These are phyloP conservation scores for Psilocybe subaeruginosa DNA, from an alignment of 768 basidiomycete genomes.

Conservation along the genomic window DNA sequence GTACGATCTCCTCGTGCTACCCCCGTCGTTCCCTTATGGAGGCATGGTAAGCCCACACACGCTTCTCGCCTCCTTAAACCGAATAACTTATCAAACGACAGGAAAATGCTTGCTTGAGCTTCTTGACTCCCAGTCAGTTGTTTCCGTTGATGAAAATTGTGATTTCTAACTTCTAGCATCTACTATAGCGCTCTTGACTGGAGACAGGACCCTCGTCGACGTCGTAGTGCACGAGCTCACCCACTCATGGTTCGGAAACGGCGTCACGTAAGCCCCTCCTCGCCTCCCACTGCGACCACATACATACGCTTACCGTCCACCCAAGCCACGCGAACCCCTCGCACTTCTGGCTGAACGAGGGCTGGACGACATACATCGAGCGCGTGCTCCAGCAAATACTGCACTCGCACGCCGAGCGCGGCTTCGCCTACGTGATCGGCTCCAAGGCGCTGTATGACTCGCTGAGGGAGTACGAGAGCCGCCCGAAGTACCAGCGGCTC, in stretches of 20 bases:
- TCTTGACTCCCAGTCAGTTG: constrained; percentile 80
- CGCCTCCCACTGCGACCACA: no score
- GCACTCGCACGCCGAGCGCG: constrained; percentile 76
- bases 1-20: constrained; percentile 88
- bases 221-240: constrained; percentile 88
- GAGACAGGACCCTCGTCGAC: constrained; percentile 85
- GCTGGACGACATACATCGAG: constrained; percentile 95
- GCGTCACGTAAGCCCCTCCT: constrained; percentile 58
- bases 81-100: constrained; percentile 23
- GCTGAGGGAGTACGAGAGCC: constrained; percentile 58
- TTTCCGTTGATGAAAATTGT: neutral
- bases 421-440: constrained; percentile 81
- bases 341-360: constrained; percentile 91
- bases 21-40: constrained; percentile 92
- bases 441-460: constrained; percentile 72
- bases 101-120: constrained; percentile 91
- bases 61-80: neutral
- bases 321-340: constrained; percentile 69
- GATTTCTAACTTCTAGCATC: neutral
- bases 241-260: constrained; percentile 94
- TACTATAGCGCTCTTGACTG: constrained; percentile 72
- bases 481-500: constrained; percentile 78
- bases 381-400: constrained; percentile 72
- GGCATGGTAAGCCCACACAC: constrained; percentile 65
- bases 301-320: no score